These are phyloP conservation scores for Fraxinus platypoda DNA, from an alignment of 305 asterid genomes.

Conservation along the genomic window DNA sequence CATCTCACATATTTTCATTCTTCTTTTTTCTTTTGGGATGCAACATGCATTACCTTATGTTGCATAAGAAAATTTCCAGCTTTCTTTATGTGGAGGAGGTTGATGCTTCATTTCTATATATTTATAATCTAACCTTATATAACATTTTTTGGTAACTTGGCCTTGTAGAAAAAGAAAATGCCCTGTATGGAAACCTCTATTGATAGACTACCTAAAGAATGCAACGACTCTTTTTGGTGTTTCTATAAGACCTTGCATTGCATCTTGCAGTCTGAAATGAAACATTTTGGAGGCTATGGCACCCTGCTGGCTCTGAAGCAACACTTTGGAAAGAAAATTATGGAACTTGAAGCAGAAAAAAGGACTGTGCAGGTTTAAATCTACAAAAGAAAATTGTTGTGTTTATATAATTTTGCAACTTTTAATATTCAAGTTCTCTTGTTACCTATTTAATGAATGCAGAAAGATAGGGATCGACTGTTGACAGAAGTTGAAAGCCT, in stretches of 20 bases:
- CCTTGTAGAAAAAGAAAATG: background rate
- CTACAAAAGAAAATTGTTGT: background rate
- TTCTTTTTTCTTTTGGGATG: background rate
- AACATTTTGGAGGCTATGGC: conserved; percentile 73
- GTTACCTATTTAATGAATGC: conserved; percentile 24
- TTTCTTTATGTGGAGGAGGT: background rate
- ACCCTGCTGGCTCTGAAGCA: conserved; percentile 79
- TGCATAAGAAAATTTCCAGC: background rate
- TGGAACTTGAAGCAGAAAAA: conserved; percentile 97
- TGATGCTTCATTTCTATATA: background rate
- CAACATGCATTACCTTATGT: background rate
- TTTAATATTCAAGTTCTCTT: background rate
- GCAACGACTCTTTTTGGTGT: background rate
- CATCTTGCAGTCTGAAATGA: conserved; percentile 86
- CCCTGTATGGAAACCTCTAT: conserved; percentile 5
- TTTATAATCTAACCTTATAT: background rate
- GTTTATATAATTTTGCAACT: background rate
- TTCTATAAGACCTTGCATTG: background rate
- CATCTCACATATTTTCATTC: background rate
- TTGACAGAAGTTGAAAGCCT: conserved; percentile 79
- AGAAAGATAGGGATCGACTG: conserved; percentile 82
- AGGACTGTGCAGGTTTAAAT: conserved; percentile 71
- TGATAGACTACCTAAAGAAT: conserved; percentile 1
- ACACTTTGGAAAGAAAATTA: conserved; percentile 84
- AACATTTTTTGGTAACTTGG: background rate